These are phyloP conservation scores for Suhomyces vadensis DNA, from an alignment of 805 yeast genomes.

Conservation along the genomic window DNA sequence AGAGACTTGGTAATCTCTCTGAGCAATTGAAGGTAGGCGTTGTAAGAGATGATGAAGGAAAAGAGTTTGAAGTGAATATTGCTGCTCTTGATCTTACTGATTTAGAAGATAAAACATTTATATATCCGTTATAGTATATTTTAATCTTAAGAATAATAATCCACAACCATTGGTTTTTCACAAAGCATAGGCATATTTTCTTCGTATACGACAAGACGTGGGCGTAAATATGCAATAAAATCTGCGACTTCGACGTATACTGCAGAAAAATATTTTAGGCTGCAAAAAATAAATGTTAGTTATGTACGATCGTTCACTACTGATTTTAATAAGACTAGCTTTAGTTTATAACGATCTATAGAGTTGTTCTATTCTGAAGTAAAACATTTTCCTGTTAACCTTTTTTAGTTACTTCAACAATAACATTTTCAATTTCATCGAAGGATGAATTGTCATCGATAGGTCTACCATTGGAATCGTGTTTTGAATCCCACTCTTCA, in stretches of 20 bases:
- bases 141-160: too few relatives aligned
- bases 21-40: conserved; percentile 26
- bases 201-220: too few relatives aligned
- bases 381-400: not conserved
- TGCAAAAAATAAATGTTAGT: not conserved
- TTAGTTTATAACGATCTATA: not conserved
- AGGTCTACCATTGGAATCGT: conserved; percentile 18
- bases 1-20: conserved; percentile 30
- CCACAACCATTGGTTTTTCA: too few relatives aligned
- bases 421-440: not conserved
- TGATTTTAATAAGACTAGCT: too few relatives aligned
- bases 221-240: too few relatives aligned
- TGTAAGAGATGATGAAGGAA: conserved; percentile 31
- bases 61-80: conserved; percentile 32
- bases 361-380: not conserved
- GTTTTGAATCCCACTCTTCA: conserved; percentile 33
- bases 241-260: too few relatives aligned
- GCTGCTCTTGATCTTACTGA: conserved; percentile 57
- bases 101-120: conserved; percentile 49
- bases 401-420: not conserved
- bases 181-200: too few relatives aligned
- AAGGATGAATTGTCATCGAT: not conserved
- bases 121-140: conserved; percentile 46
- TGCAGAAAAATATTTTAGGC: not conserved
- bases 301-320: too few relatives aligned